Base-by-base conservation (phyloP, 768 basidiomycete genomes). In the Amanita polypyramis region DNA sequence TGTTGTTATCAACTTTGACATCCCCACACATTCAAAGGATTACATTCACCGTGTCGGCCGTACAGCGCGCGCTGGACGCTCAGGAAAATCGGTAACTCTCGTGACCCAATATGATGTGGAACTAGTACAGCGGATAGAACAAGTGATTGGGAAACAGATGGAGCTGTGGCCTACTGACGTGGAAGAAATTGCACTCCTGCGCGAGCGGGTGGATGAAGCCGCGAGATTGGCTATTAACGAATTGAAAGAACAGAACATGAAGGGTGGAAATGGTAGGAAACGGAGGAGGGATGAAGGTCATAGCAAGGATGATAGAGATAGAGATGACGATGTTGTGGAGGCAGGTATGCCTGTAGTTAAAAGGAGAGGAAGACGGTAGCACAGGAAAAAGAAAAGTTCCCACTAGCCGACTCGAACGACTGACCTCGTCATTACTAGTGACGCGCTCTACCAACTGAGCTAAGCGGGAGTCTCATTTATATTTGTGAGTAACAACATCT, bases 101-200 rank as follows among this genome's bases (percentile, higher is more conserved):
- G 93, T 97, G 19, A 91, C 95, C 4, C 96, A 99, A 65, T 99
- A 98, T 64, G 96, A 99, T 55, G 92, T 99, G 47, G 96, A 98
- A 65, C 75, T 97, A 38, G 66, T 97, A 4, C 92, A 96, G 64
- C 83, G 96, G 7, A 97, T 98, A 59, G 96, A 99, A 63, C 73
- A 78, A 17, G 92, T 95, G 5, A 81, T 86, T 17, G 93, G 80
- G 34, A 95, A 95, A 68, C 88, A 92, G 64, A 85, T 99, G 81
- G 84, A 83, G 44, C 67, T 85, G 32, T 98, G 86, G 73, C 82
- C 82, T 8, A 82, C 83, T 0, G 90, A 92, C 58, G 79, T 85
- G 51, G 88, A 95, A 59, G 93, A 96, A 53, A 79, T 97, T 17
- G 82, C 85, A 30, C 68, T 96, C 27, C 66, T 98, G 52, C 77